Evolutionary conservation across 1,139 yeast genomes (phyloP), one percentile per base, ranked within the genome.

Genomic region (Neolecta irregularis): DNA sequence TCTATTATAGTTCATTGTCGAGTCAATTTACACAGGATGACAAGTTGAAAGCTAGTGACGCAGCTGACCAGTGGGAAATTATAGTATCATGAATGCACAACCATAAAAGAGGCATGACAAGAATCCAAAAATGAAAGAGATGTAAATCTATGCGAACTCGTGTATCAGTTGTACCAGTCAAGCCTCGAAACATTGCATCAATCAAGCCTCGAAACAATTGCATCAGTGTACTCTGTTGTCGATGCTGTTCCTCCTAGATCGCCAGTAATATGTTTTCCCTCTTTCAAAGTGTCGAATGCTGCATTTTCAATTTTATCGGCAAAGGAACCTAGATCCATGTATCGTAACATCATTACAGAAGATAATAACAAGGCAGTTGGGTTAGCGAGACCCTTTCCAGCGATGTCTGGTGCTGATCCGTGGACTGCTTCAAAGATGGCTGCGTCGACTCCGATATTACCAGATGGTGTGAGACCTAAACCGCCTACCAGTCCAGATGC

Each of bases 381-480:
- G 73, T 88, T 88, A 47, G 98, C 98, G 59, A 79, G 72, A 56
- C 93, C 80, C 62, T 77, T 76, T 53, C 91, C 91, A 41, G 88
- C 88, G 53, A 77, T 78, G 59, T 77, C 91, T 47, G 91, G 91
- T 45, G 88, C 91, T 42, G 95, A 80, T 59, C 98, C 96, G 62
- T 88, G 96, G 55, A 88, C 98, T 2, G 98, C 96, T 70, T 88
- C 98, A 60, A 88, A 88, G 58, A 88, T 85, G 43, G 94, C 80
- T 46, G 85, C 93, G 59, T 78, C 76, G 69, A 81, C 81, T 67
- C 98, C 98, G 83, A 88, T 83, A 72, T 88, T 88, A 61, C 94
- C 98, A 44, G 94, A 81, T 49, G 98, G 96, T 46, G 96, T 88
- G 60, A 88, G 73, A 63, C 98, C 98, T 54, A 85, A 72, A 57